Base-by-base conservation (phyloP, 352 stramenopile genomes). In the Globisporangium paroecandrum region DNA sequence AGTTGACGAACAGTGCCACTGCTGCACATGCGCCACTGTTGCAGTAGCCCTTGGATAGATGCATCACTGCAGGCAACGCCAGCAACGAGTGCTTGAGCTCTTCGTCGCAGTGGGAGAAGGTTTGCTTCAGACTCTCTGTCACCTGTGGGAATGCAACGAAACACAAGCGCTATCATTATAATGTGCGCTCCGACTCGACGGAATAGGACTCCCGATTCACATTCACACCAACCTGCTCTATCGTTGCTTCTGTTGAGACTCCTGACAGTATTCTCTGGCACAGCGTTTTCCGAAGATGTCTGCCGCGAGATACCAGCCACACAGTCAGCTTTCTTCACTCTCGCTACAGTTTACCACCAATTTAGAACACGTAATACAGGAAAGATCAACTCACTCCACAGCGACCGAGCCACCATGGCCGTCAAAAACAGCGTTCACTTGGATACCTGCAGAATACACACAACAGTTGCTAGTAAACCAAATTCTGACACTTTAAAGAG, bases 11-110 rank as follows among this genome's bases (percentile, higher is more conserved):
- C 8, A 93, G 68, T 3, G 82, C 78, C 0, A 90, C 77, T 3
- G 90, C 82, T 1, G 77, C 82, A 34, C 83, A 93, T 3, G 83
- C 83, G 0, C 85, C 85, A 2, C 83, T 81, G 57, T 93, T 93
- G 70, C 82, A 90, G 36, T 82, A 91, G 4, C 82, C 85, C 53
- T 89, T 89, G 0, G 82, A 85, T 66, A 89, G 77, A 24, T 73
- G 73, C 0, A 79, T 68, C 15, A 75, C 78, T 0, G 65, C 38
- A 7, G 81, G 68, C 12, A 91, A 70, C 4, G 74, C 69, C 43
- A 85, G 43, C 1, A 94, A 69, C 15, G 79, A 83, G 18, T 77
- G 63, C 72, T 89, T 91, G 7, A 94, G 69, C 36, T 79, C 70
- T 4, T 82, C 69, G 34, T 94, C 85, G 34, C 81, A 90, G 4